A percentile compares a stretch with the other conserved stretches of the same genome.
These are phyloP conservation scores for Yamadazyma friedrichii DNA, from an alignment of 1,139 yeast genomes.

Conservation along the genomic window DNA sequence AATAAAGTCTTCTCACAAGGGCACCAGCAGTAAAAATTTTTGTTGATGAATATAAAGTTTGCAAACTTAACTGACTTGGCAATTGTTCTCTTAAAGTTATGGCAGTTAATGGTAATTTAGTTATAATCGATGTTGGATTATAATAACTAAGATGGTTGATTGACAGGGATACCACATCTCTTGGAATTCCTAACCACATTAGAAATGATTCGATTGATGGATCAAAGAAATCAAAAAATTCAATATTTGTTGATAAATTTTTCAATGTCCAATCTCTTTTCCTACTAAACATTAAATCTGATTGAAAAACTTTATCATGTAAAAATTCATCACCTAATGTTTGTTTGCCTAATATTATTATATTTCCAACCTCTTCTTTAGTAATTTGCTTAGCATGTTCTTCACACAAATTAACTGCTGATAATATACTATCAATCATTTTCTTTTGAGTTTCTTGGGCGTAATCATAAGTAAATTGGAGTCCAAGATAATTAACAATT, in stretches of 20 bases:
- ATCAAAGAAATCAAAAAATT: slow-evolving; percentile 72
- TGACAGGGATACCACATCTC: slow-evolving; percentile 27
- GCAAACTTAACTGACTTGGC: slow-evolving; percentile 42
- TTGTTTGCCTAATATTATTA: slow-evolving; percentile 62
- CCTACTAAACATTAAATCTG: slow-evolving; percentile 82
- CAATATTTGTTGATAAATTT: slow-evolving; percentile 57
- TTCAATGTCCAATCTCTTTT: slow-evolving; percentile 63
- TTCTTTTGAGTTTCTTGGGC: slow-evolving; percentile 68
- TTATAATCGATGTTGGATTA: slow-evolving; percentile 36
- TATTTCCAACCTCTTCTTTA: slow-evolving; percentile 54
- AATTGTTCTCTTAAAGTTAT: slow-evolving; percentile 32
- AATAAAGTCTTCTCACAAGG: slow-evolving; percentile 30
- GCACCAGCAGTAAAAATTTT: slow-evolving; percentile 46
- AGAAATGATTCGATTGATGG: slow-evolving; percentile 63
- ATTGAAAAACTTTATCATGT: slow-evolving; percentile 66
- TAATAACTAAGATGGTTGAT: slow-evolving; percentile 30
- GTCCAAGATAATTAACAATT: slow-evolving; percentile 57
- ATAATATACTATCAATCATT: slow-evolving; percentile 62
- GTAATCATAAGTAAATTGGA: slow-evolving; percentile 66
- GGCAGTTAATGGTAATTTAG: slow-evolving; percentile 32
- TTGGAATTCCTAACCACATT: slow-evolving; percentile 43
- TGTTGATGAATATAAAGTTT: slow-evolving; percentile 45
- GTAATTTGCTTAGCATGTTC: slow-evolving; percentile 64
- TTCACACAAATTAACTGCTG: slow-evolving; percentile 68
- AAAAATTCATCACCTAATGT: slow-evolving; percentile 59